phyloP scores from a whole-genome alignment of 2,329 filamentous ascomycete species.

The Erysiphe pulchra region DNA sequence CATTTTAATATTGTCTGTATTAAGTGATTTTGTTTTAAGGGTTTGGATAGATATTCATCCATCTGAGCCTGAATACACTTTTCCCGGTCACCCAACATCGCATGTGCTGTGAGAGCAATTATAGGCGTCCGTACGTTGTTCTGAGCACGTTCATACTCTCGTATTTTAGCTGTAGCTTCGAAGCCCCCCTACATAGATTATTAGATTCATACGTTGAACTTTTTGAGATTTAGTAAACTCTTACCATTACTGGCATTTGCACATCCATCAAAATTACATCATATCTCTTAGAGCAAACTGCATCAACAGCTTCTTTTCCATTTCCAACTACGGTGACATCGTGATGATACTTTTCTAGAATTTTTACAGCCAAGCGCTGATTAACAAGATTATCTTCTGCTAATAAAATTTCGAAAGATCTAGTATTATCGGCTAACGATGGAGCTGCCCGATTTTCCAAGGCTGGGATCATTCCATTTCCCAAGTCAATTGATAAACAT shows the following conservation, averaged over 20 bases:
- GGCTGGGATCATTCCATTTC: slow-evolving; percentile 87
- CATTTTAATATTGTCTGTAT: slow-evolving; percentile 97
- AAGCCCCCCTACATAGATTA: slow-evolving; percentile 49
- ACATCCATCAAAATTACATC: slow-evolving; percentile 98
- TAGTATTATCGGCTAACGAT: slow-evolving; percentile 75
- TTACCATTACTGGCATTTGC: slow-evolving; percentile 97
- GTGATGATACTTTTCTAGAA: slow-evolving; percentile 89
- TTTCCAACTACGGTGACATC: slow-evolving; percentile 85
- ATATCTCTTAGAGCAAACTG: slow-evolving; percentile 77
- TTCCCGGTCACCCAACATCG: slow-evolving; percentile 94
- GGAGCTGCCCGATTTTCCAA: slow-evolving; percentile 82
- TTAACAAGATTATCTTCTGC: slow-evolving; percentile 97
- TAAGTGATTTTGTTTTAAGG: slow-evolving; percentile 84
- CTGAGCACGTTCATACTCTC: slow-evolving; percentile 72
- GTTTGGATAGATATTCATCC: slow-evolving; percentile 97
- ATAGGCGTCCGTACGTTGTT: slow-evolving; percentile 71
- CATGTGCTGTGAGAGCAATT: slow-evolving; percentile 88
- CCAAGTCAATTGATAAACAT: slow-evolving; percentile 77
- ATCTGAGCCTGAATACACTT: slow-evolving; percentile 98
- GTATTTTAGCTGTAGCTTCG: slow-evolving; percentile 87
- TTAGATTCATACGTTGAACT: slow-evolving; percentile 13
- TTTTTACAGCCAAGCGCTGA: slow-evolving; percentile 85
- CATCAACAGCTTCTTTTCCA: slow-evolving; percentile 74
- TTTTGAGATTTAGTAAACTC: slow-evolving; percentile 7
- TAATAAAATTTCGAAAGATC: slow-evolving; percentile 82